phyloP scores from a whole-genome alignment of 768 basidiomycete species.

The Vishniacozyma victoriae region DNA sequence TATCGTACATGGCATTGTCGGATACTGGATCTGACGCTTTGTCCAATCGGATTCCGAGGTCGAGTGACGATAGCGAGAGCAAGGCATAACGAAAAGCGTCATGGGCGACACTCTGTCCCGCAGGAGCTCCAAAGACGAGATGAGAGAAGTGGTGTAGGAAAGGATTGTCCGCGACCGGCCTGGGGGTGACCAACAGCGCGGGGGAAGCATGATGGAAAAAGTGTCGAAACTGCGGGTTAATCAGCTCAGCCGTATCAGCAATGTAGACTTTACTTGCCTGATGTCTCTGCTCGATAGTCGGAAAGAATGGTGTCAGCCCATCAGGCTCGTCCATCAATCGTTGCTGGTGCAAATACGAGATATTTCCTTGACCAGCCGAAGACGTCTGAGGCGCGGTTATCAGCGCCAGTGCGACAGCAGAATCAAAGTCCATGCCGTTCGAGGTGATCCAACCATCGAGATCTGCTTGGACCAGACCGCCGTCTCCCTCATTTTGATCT shows the following conservation, averaged over 20 bases:
- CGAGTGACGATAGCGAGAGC: slow-evolving; percentile 18
- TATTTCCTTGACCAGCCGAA: no score
- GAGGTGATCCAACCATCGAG: no score
- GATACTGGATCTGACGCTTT: not conserved
- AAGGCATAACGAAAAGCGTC: slow-evolving; percentile 21
- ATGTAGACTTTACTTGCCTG: not conserved
- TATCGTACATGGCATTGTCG: slow-evolving; percentile 16
- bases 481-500: not conserved
- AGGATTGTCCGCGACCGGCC: slow-evolving; percentile 8
- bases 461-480: not conserved
- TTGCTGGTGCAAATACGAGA: not conserved
- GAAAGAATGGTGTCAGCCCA: not conserved
- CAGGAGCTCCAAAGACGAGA: slow-evolving; percentile 13
- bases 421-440: no score
- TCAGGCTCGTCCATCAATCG: not conserved
- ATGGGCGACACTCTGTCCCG: slow-evolving; percentile 52
- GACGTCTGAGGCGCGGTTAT: no score
- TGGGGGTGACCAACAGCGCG: slow-evolving; percentile 18
- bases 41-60: slow-evolving; percentile 18
- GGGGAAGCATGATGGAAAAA: slow-evolving; percentile 17
- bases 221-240: slow-evolving; percentile 21
- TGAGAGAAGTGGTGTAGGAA: slow-evolving; percentile 14
- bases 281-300: slow-evolving; percentile 3
- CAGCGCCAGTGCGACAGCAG: no score
- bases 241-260: not conserved